Conservation (phyloP, 331 rosid species). For the Telfairia occidentalis region DNA sequence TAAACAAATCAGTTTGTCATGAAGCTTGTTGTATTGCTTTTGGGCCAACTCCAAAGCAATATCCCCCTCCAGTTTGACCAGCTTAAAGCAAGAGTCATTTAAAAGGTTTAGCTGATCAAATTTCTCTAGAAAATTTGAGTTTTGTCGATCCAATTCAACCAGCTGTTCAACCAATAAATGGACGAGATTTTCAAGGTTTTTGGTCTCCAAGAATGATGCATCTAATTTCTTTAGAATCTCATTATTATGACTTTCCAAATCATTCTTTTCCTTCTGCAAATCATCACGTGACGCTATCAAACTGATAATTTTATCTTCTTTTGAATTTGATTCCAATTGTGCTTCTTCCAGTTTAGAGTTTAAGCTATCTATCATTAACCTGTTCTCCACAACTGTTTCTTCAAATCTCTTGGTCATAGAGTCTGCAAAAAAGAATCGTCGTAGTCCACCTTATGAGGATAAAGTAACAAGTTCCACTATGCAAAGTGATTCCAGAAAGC, state of each 20-base stretch:
- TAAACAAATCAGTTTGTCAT: conserved; percentile 31
- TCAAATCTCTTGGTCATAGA: conserved; percentile 46
- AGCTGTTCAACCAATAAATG: conserved; percentile 38
- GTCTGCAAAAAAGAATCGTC: conserved; percentile 42
- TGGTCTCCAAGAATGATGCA: conserved; percentile 43
- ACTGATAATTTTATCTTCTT: conserved; percentile 48
- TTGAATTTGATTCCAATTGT: conserved; percentile 41
- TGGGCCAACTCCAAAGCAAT: conserved; percentile 43
- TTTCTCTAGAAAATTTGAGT: conserved; percentile 44
- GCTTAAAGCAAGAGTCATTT: conserved; percentile 46
- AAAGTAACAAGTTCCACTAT: background rate
- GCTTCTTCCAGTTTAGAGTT: conserved; percentile 49
- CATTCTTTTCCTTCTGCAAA: conserved; percentile 48
- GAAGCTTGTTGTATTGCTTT: conserved; percentile 43
- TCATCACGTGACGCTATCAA: conserved; percentile 33
- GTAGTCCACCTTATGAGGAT: background rate
- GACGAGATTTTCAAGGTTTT: conserved; percentile 40
- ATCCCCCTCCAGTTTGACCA: conserved; percentile 55
- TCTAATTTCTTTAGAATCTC: conserved; percentile 44
- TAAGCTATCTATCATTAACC: conserved; percentile 44
- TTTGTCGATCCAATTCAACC: conserved; percentile 51
- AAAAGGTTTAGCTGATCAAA: conserved; percentile 57
- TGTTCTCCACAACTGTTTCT: conserved; percentile 40
- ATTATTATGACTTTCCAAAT: conserved; percentile 35
- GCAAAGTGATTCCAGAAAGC: background rate